A percentile compares a stretch with the other conserved stretches of the same genome.
phyloP scores from a whole-genome alignment of 306 rosid species.

The Quercus glauca region DNA sequence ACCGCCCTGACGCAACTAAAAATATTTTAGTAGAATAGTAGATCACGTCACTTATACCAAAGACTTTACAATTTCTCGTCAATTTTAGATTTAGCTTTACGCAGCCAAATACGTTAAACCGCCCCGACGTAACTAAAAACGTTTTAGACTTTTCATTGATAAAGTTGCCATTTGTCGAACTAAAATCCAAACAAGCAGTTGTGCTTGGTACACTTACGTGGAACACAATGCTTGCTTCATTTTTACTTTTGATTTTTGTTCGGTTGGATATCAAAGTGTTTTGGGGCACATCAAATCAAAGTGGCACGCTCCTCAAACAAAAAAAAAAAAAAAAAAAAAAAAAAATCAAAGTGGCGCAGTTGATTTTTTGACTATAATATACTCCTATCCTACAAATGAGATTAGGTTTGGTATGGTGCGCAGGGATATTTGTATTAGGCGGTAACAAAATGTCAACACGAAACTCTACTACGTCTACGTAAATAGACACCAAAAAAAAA shows the following conservation, averaged over 20 bases:
- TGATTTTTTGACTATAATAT: conserved; percentile 11
- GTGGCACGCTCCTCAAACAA: neutral
- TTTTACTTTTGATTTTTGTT: neutral
- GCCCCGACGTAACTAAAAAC: too few species aligned
- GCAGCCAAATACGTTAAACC: too few species aligned
- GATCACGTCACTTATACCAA: too few species aligned
- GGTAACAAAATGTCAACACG: conserved; percentile 22
- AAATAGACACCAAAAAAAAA: neutral
- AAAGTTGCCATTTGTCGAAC: neutral
- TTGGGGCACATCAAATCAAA: neutral
- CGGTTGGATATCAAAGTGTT: neutral
- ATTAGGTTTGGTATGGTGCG: conserved; percentile 5
- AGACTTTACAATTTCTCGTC: too few species aligned
- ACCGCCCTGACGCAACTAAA: too few species aligned
- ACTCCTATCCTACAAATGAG: neutral
- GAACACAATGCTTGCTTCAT: conserved; percentile 2
- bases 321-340: too few species aligned
- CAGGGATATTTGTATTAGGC: neutral
- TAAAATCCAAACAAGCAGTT: conserved; percentile 28
- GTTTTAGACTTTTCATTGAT: too few species aligned
- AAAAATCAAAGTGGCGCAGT: neutral
- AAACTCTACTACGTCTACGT: neutral
- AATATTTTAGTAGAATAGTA: too few species aligned
- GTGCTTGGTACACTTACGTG: neutral
- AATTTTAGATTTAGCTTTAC: fast-evolving